Evolutionary conservation across 345 rosid species (phyloP).

Genomic region (Acer saccharum): DNA sequence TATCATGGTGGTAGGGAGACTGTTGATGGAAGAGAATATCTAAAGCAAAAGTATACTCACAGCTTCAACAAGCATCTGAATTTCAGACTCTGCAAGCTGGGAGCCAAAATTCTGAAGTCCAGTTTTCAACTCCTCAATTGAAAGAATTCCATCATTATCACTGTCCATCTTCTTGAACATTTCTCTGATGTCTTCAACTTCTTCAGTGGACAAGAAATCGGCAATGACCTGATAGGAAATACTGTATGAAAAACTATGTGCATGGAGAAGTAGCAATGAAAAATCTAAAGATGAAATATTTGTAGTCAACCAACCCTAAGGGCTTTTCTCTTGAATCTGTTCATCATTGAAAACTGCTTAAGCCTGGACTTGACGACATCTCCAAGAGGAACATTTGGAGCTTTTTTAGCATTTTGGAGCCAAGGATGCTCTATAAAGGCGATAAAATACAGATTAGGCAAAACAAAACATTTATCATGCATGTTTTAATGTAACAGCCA

Average conservation of each 20-base stretch:
- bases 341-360: slow-evolving; percentile 98
- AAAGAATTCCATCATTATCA: slow-evolving; percentile 85
- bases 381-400: slow-evolving; percentile 96
- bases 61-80: slow-evolving; percentile 97
- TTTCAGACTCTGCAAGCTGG: slow-evolving; percentile 91
- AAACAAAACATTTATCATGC: slow-evolving; percentile 7
- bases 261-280: not conserved
- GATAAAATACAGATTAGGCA: slow-evolving; percentile 15
- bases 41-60: slow-evolving; percentile 48
- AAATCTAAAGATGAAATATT: slow-evolving; percentile 10
- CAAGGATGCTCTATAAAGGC: slow-evolving; percentile 83
- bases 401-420: slow-evolving; percentile 98
- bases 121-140: slow-evolving; percentile 88
- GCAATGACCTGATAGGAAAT: slow-evolving; percentile 74
- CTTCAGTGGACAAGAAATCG: slow-evolving; percentile 87
- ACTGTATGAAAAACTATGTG: not conserved
- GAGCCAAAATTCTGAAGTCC: slow-evolving; percentile 75
- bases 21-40: slow-evolving; percentile 3
- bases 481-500: not conserved
- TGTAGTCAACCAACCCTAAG: slow-evolving; percentile 69
- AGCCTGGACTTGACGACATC: slow-evolving; percentile 97
- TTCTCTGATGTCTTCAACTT: slow-evolving; percentile 92
- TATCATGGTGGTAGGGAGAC: slow-evolving; percentile 12
- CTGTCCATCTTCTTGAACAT: slow-evolving; percentile 94
- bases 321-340: slow-evolving; percentile 99